Percentiles rank a stretch among this genome's conserved stretches.
phyloP scores from a whole-genome alignment of 2,329 filamentous ascomycete genomes.

The Colletotrichum destructivum region DNA sequence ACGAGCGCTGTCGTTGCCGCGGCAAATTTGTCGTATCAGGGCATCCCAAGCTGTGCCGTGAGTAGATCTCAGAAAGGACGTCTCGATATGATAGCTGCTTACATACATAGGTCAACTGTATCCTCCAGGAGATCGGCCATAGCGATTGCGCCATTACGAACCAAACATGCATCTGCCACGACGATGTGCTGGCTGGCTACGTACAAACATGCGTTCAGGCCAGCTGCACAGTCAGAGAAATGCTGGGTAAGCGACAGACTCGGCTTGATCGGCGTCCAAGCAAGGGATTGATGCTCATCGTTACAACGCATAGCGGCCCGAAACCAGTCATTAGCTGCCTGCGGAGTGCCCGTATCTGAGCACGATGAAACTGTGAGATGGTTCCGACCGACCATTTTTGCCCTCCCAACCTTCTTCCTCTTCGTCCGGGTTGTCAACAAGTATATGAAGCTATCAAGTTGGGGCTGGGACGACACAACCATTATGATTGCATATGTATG shows the following conservation, averaged over 20 bases:
- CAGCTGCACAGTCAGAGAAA: conserved; percentile 34
- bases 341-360: not conserved
- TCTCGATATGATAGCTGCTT: not conserved
- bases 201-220: conserved; percentile 30
- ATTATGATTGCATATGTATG: conserved; percentile 34
- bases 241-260: conserved; percentile 19
- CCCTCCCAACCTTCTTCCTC: conserved; percentile 24
- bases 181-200: conserved; percentile 14
- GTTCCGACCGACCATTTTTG: conserved; percentile 20
- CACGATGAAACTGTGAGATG: conserved; percentile 8
- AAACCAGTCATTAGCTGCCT: conserved; percentile 33
- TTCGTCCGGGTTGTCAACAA: conserved; percentile 21
- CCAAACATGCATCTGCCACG: conserved; percentile 37
- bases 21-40: conserved; percentile 4
- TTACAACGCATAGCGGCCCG: conserved; percentile 8
- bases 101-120: conserved; percentile 21
- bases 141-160: conserved; percentile 23
- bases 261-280: too few species aligned
- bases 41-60: conserved; percentile 31
- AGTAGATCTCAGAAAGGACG: not conserved
- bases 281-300: not conserved
- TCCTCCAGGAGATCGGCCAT: conserved; percentile 31
- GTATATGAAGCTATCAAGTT: conserved; percentile 33
- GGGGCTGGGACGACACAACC: conserved; percentile 37
- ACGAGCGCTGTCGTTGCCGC: conserved; percentile 3